Percentiles rank a stretch among this genome's conserved stretches.
Evolutionary conservation across 441 rosid species (phyloP).

Genomic region (Kokia cookei): DNA sequence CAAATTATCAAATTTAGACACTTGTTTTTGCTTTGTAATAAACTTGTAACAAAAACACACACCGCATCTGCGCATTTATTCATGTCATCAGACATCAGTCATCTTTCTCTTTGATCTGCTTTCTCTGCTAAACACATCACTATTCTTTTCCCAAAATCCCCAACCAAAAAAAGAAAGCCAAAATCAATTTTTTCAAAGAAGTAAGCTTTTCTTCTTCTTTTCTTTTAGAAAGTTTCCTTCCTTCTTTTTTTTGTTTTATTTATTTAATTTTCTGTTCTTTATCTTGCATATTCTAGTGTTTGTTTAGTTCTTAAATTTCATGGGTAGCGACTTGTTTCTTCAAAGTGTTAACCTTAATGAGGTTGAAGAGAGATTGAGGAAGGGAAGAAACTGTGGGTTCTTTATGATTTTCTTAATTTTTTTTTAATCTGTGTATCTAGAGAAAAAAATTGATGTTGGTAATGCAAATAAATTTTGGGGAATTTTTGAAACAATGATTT

Average conservation of each 20-base stretch:
- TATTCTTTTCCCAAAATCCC: too few species aligned
- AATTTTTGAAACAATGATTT: background rate
- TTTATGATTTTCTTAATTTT: background rate
- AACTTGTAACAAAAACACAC: too few species aligned
- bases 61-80: too few species aligned
- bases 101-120: too few species aligned
- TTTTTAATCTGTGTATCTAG: background rate
- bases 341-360: background rate
- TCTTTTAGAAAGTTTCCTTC: background rate
- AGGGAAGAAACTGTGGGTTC: background rate
- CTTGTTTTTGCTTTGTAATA: too few species aligned
- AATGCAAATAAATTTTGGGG: background rate
- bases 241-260: background rate
- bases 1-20: too few species aligned
- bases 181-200: background rate
- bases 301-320: background rate
- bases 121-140: too few species aligned
- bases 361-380: background rate
- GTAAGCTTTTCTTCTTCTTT: background rate
- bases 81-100: too few species aligned
- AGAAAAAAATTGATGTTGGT: background rate
- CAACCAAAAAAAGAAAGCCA: too few species aligned
- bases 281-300: background rate
- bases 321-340: constrained; percentile 1
- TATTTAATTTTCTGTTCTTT: background rate